Percentiles rank a stretch among this genome's conserved stretches.
phyloP scores from a whole-genome alignment of 495 filamentous ascomycete genomes.

The Neurospora discreta region DNA sequence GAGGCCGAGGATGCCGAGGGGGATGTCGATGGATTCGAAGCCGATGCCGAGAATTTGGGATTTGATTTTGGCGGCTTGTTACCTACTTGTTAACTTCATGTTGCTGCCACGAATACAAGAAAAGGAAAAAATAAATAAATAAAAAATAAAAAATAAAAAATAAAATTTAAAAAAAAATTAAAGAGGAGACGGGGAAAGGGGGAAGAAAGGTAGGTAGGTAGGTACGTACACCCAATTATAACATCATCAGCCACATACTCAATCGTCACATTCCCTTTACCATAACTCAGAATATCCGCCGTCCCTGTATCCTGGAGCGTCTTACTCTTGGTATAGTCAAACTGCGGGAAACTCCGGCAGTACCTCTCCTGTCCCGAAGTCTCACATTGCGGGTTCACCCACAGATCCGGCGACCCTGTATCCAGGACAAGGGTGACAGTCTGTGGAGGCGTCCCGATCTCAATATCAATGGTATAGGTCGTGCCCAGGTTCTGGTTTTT shows the following conservation, averaged over 20 bases:
- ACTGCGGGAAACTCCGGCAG: constrained; percentile 21
- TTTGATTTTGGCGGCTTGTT: constrained; percentile 16
- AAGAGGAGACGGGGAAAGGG: too few species aligned
- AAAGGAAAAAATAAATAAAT: too few species aligned
- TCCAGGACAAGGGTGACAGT: constrained; percentile 31
- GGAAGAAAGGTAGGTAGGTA: too few species aligned
- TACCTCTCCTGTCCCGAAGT: constrained; percentile 13
- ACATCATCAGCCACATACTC: constrained; percentile 32
- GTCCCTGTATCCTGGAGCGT: constrained; percentile 15
- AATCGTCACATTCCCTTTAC: constrained; percentile 27
- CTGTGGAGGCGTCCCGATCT: constrained; percentile 16
- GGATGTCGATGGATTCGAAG: constrained; percentile 24
- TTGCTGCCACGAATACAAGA: too few species aligned
- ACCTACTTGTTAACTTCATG: too few species aligned
- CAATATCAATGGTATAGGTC: constrained; percentile 9
- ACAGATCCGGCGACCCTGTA: constrained; percentile 34
- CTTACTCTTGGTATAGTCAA: constrained; percentile 21
- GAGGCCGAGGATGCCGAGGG: constrained; percentile 65
- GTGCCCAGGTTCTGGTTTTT: constrained; percentile 2
- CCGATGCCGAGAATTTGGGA: constrained; percentile 32
- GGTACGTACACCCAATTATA: constrained; percentile 16
- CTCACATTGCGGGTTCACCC: constrained; percentile 32
- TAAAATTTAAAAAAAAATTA: too few species aligned
- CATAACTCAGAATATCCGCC: constrained; percentile 25
- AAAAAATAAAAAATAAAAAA: too few species aligned